Percentiles rank a stretch among this genome's conserved stretches.
Evolutionary conservation across 2,329 filamentous ascomycete genomes (phyloP).

Genomic region (Byssothecium circinans): DNA sequence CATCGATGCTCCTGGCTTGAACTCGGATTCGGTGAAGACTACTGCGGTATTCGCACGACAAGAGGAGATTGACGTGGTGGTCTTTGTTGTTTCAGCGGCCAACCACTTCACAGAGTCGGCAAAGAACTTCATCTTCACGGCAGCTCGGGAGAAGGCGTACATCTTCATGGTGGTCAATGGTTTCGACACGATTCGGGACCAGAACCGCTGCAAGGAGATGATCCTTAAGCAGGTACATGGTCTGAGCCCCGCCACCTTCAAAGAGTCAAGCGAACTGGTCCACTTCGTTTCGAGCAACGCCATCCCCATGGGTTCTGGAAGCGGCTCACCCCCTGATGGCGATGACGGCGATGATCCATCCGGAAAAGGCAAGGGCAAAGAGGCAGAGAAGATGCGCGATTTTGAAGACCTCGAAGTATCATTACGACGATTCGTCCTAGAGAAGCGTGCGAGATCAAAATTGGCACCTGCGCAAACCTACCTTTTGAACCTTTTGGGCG

Average conservation of each 20-base stretch:
- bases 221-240: constrained; percentile 86
- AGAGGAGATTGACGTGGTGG: constrained; percentile 97
- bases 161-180: constrained; percentile 99
- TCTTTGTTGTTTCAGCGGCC: constrained; percentile 95
- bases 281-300: constrained; percentile 98
- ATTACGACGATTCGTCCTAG: constrained; percentile 86
- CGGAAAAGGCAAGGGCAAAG: constrained; percentile 66
- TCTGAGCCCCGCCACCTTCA: constrained; percentile 89
- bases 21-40: constrained; percentile 94
- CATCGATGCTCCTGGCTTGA: constrained; percentile 93
- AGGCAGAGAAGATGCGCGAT: constrained; percentile 78
- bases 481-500: constrained; percentile 86
- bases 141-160: constrained; percentile 95
- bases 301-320: constrained; percentile 69
- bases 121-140: constrained; percentile 96
- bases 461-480: constrained; percentile 95
- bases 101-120: constrained; percentile 98
- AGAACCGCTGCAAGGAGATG: constrained; percentile 86
- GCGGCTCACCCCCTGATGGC: constrained; percentile 37
- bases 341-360: constrained; percentile 49
- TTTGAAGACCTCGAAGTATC: constrained; percentile 90
- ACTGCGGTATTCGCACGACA: constrained; percentile 96
- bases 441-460: constrained; percentile 94
- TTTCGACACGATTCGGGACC: constrained; percentile 91
- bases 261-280: constrained; percentile 88